Percentiles rank a stretch among this genome's conserved stretches.
These are phyloP conservation scores for Cystobasidium pallidum DNA, from an alignment of 1,284 basidiomycete species.

Conservation along the genomic window DNA sequence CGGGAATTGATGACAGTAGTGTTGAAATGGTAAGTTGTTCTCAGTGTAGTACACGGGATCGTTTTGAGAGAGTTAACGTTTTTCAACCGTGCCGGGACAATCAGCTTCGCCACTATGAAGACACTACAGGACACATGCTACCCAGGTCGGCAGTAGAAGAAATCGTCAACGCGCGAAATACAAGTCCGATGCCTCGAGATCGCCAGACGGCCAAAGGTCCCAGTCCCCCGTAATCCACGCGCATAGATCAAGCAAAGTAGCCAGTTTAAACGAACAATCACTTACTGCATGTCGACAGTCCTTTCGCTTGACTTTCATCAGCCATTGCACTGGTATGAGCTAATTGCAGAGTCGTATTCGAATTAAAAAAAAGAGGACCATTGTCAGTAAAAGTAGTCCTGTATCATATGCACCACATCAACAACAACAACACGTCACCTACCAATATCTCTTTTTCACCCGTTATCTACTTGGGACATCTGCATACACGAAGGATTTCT, in stretches of 20 bases:
- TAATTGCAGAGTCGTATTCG: too few relatives aligned
- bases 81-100: too few relatives aligned
- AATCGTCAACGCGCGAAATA: conserved; percentile 1
- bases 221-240: neutral
- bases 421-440: too few relatives aligned
- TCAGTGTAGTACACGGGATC: neutral
- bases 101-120: conserved; percentile 38
- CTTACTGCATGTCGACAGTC: too few relatives aligned
- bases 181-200: neutral
- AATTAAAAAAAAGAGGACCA: too few relatives aligned
- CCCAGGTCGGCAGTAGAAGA: conserved; percentile 30
- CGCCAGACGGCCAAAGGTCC: neutral
- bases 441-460: too few relatives aligned
- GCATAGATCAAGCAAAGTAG: too few relatives aligned
- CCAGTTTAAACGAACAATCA: too few relatives aligned
- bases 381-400: conserved; percentile 1
- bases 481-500: neutral
- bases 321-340: too few relatives aligned
- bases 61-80: too few relatives aligned
- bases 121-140: conserved; percentile 39
- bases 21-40: conserved; percentile 25
- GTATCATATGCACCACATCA: conserved; percentile 5
- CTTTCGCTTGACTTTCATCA: too few relatives aligned
- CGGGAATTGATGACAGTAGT: conserved; percentile 37
- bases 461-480: neutral